Conservation (phyloP, 1,284 basidiomycete genomes). For the Ceratobasidium sp. region DNA sequence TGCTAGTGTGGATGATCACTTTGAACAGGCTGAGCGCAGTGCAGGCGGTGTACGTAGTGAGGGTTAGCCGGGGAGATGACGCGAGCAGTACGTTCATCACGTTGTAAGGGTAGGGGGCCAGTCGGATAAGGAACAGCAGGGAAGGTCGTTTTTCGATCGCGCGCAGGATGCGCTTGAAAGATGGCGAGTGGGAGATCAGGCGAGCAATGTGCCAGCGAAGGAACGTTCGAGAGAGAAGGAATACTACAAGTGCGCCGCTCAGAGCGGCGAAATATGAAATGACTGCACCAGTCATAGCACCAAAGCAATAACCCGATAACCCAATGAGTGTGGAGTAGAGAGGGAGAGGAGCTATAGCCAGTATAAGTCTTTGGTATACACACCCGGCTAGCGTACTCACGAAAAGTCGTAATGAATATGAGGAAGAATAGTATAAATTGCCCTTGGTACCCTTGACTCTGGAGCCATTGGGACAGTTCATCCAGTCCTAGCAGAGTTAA, state of each 20-base stretch:
- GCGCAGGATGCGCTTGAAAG: slow-evolving; percentile 75
- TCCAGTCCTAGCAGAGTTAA: slow-evolving; percentile 60
- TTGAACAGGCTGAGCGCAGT: slow-evolving; percentile 85
- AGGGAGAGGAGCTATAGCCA: slow-evolving; percentile 70
- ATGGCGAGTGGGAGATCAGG: slow-evolving; percentile 69
- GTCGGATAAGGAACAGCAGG: slow-evolving; percentile 82
- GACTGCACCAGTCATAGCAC: slow-evolving; percentile 76
- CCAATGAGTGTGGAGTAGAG: slow-evolving; percentile 88
- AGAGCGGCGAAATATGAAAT: slow-evolving; percentile 87
- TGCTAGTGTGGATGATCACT: slow-evolving; percentile 81
- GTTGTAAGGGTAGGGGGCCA: slow-evolving; percentile 64
- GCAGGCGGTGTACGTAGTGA: slow-evolving; percentile 78
- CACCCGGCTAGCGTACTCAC: slow-evolving; percentile 58
- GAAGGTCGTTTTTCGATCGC: slow-evolving; percentile 87
- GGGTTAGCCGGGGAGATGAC: slow-evolving; percentile 79
- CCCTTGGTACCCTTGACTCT: slow-evolving; percentile 68
- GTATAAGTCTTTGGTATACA: not conserved
- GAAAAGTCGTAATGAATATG: slow-evolving; percentile 82
- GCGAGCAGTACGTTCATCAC: slow-evolving; percentile 89
- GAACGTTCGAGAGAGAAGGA: slow-evolving; percentile 73
- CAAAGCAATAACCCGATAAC: slow-evolving; percentile 86
- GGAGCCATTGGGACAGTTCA: slow-evolving; percentile 72
- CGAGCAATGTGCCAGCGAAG: slow-evolving; percentile 69
- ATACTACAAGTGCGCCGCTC: slow-evolving; percentile 77
- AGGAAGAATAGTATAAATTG: slow-evolving; percentile 74